Evolutionary conservation across 306 rosid species (phyloP).

Genomic region (Pachyrhizus erosus): DNA sequence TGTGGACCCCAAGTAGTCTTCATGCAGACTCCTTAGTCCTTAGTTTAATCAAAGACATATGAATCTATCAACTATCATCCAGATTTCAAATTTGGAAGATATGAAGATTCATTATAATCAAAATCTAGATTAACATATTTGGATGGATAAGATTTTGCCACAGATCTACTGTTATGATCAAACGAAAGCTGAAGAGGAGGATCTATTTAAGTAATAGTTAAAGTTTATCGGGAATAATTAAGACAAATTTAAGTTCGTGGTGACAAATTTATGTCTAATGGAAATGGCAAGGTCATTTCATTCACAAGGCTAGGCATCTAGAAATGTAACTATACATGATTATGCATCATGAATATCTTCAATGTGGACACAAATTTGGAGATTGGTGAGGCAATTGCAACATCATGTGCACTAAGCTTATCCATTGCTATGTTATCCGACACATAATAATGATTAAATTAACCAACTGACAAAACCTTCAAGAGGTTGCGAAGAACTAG

Average conservation of each 20-base stretch:
- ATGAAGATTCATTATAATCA: neutral
- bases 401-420: conserved; percentile 64
- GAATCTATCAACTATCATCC: neutral
- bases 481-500: neutral
- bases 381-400: conserved; percentile 72
- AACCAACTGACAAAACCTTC: conserved; percentile 2
- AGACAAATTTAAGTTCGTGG: neutral
- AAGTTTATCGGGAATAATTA: neutral
- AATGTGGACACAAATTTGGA: conserved; percentile 74
- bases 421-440: conserved; percentile 61
- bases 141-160: neutral
- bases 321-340: too few species aligned
- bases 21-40: too few species aligned
- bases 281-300: too few species aligned
- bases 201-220: neutral
- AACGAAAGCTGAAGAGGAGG: neutral
- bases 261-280: neutral
- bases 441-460: neutral
- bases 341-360: neutral
- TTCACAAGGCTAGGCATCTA: too few species aligned
- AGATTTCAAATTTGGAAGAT: conserved; percentile 6
- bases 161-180: neutral
- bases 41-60: neutral
- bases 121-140: neutral
- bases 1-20: too few species aligned